These are phyloP conservation scores for Leccinum huronense DNA, from an alignment of 1,284 basidiomycete species.

Conservation along the genomic window DNA sequence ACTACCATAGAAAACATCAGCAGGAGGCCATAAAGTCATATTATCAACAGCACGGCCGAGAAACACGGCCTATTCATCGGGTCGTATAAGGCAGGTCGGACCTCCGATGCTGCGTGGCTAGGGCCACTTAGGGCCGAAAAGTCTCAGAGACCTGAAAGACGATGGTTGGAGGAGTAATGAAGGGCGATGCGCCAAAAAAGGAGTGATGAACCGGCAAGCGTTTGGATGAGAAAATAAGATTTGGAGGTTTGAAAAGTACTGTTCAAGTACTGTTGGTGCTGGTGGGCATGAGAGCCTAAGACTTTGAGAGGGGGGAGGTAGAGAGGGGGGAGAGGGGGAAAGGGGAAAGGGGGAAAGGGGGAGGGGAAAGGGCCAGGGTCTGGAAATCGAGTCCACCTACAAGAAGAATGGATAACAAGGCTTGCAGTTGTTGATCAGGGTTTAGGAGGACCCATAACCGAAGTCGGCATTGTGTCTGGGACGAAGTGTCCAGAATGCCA, in stretches of 20 bases:
- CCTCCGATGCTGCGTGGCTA: background rate
- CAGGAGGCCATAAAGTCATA: background rate
- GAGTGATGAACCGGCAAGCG: too few relatives aligned
- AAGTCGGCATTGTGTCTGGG: too few relatives aligned
- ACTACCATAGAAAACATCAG: background rate
- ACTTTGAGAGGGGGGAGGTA: background rate
- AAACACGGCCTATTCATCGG: background rate
- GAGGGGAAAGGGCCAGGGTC: background rate
- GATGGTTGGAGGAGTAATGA: too few relatives aligned
- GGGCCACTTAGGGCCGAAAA: background rate
- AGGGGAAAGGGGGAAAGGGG: background rate
- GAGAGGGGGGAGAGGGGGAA: background rate
- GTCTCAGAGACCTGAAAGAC: background rate
- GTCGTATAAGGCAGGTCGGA: background rate
- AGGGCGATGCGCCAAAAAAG: too few relatives aligned
- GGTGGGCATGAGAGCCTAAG: too few relatives aligned
- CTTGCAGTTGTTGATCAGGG: too few relatives aligned
- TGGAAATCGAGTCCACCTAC: background rate
- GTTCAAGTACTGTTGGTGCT: too few relatives aligned
- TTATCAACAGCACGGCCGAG: background rate
- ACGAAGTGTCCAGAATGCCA: too few relatives aligned
- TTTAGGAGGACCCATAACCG: too few relatives aligned
- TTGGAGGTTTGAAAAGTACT: too few relatives aligned
- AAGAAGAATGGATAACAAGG: background rate
- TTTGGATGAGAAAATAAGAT: too few relatives aligned